Percentiles rank a stretch among this genome's conserved stretches.
Evolutionary conservation across 2,329 filamentous ascomycete species (phyloP).

Genomic region (Dichotomopilus funicola): DNA sequence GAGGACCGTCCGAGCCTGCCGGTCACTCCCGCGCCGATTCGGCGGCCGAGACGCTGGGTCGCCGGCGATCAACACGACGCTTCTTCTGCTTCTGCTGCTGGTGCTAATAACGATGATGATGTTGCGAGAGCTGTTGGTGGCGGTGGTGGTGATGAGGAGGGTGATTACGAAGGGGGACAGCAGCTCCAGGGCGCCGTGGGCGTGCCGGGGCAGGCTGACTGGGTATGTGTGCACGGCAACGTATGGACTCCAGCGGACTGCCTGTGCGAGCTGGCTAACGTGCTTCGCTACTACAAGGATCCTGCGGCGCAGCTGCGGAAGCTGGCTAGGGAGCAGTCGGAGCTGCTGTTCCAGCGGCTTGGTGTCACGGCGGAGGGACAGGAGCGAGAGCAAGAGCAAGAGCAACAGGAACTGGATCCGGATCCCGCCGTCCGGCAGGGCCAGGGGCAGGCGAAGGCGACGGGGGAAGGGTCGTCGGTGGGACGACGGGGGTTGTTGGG

Average conservation of each 20-base stretch:
- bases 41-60: slow-evolving; percentile 62
- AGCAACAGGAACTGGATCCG: no score
- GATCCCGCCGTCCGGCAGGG: no score
- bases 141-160: slow-evolving; percentile 35
- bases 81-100: no score
- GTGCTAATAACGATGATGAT: no score
- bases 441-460: not conserved
- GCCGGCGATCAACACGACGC: slow-evolving; percentile 29
- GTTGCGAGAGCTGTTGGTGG: slow-evolving; percentile 27
- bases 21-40: slow-evolving; percentile 79
- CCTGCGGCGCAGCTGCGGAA: slow-evolving; percentile 63
- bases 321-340: slow-evolving; percentile 59
- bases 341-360: slow-evolving; percentile 51
- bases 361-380: slow-evolving; percentile 24
- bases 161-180: slow-evolving; percentile 42
- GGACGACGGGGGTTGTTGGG: slow-evolving; percentile 3
- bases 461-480: slow-evolving; percentile 5
- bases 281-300: slow-evolving; percentile 52
- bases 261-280: slow-evolving; percentile 51
- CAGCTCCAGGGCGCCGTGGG: slow-evolving; percentile 70
- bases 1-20: slow-evolving; percentile 80
- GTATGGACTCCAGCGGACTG: slow-evolving; percentile 45
- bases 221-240: slow-evolving; percentile 72
- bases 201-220: slow-evolving; percentile 81
- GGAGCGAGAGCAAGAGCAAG: not conserved